Percentiles rank a stretch among this genome's conserved stretches.
phyloP scores from a whole-genome alignment of 805 yeast species.

The Nakazawaea sp. region DNA sequence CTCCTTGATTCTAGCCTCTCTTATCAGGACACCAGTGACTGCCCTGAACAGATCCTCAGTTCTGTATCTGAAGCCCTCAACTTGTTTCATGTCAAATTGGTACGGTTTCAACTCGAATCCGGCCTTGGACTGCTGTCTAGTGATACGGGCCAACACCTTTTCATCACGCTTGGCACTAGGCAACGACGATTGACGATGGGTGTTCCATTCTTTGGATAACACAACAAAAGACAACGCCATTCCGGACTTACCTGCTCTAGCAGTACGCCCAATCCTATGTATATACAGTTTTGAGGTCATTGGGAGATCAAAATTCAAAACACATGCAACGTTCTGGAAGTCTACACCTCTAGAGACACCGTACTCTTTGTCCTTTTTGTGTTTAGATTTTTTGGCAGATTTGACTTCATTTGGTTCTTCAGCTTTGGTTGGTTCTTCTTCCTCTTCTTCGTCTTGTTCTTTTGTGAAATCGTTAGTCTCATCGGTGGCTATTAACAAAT shows the following conservation, averaged over 20 bases:
- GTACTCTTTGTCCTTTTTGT: conserved; percentile 62
- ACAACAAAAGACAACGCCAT: conserved; percentile 92
- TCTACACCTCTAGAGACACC: conserved; percentile 97
- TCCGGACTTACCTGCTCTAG: conserved; percentile 94
- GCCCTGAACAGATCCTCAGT: conserved; percentile 96
- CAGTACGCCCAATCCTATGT: conserved; percentile 95
- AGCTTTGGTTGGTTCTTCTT: conserved; percentile 20
- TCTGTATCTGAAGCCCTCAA: conserved; percentile 93
- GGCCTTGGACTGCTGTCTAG: conserved; percentile 64
- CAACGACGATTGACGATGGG: conserved; percentile 75
- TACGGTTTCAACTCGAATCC: conserved; percentile 81
- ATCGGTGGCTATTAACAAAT: conserved; percentile 89
- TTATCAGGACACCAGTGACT: conserved; percentile 78
- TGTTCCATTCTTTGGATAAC: conserved; percentile 76
- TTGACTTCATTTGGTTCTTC: conserved; percentile 16
- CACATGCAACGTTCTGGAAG: conserved; percentile 94
- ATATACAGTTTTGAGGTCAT: conserved; percentile 82
- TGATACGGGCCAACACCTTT: conserved; percentile 69
- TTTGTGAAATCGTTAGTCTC: conserved; percentile 61
- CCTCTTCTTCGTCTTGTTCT: conserved; percentile 41
- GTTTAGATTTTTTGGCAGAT: conserved; percentile 21
- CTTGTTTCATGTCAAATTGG: conserved; percentile 84
- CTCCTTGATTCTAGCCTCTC: conserved; percentile 91
- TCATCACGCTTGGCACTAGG: conserved; percentile 77
- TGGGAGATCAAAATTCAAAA: conserved; percentile 90